These are phyloP conservation scores for Pichia manshurica DNA, from an alignment of 805 yeast species.

Conservation along the genomic window DNA sequence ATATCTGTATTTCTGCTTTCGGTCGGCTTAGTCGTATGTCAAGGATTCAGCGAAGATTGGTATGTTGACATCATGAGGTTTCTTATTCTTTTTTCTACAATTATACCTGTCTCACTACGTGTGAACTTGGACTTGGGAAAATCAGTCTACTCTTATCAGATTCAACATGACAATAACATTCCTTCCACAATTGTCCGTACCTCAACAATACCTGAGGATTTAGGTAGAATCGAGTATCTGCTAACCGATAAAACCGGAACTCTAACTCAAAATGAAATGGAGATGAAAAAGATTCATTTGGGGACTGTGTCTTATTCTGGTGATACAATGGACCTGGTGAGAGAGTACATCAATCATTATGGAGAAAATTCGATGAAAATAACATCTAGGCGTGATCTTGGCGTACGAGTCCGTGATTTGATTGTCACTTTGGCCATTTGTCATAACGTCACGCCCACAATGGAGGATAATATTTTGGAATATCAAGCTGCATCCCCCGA, in stretches of 20 bases:
- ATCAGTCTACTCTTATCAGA: constrained; percentile 91
- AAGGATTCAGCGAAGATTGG: constrained; percentile 74
- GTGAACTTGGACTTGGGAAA: constrained; percentile 94
- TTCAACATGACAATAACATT: constrained; percentile 78
- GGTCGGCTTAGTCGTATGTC: constrained; percentile 67
- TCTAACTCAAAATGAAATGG: constrained; percentile 97
- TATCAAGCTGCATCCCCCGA: constrained; percentile 99
- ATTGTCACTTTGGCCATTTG: constrained; percentile 84
- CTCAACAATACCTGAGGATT: constrained; percentile 95
- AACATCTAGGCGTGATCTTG: constrained; percentile 58
- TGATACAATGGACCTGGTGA: constrained; percentile 86
- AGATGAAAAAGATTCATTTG: constrained; percentile 82
- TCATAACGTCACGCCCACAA: constrained; percentile 94
- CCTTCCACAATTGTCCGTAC: constrained; percentile 91
- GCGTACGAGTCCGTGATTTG: constrained; percentile 71
- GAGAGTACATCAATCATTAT: constrained; percentile 47
- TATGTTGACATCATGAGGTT: constrained; percentile 87
- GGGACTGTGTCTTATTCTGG: constrained; percentile 91
- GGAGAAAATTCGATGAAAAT: constrained; percentile 26
- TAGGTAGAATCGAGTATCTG: constrained; percentile 91
- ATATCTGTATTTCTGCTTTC: constrained; percentile 77
- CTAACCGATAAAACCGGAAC: constrained; percentile 96
- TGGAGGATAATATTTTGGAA: constrained; percentile 60
- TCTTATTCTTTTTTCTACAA: constrained; percentile 85
- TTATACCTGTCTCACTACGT: constrained; percentile 91